Evolutionary conservation across 768 basidiomycete species (phyloP).

Genomic region (Termitomyces sp.): DNA sequence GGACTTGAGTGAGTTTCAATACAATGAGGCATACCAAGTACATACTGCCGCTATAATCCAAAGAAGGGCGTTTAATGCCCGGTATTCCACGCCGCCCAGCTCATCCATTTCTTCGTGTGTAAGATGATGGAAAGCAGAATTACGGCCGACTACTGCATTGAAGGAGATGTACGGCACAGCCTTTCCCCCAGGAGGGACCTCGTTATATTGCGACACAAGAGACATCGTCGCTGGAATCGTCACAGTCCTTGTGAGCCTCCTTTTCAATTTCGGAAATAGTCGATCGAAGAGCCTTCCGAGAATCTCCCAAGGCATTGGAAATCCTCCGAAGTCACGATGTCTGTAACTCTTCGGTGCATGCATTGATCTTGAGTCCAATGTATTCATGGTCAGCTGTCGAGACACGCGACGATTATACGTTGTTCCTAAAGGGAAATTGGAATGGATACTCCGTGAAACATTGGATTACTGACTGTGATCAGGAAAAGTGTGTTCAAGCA

Average conservation of each 20-base stretch:
- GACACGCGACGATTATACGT: constrained; percentile 12
- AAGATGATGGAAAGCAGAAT: constrained; percentile 64
- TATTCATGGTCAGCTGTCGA: constrained; percentile 16
- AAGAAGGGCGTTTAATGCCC: constrained; percentile 72
- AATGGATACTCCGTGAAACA: background rate
- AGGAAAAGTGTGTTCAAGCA: background rate
- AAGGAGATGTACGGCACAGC: constrained; percentile 81
- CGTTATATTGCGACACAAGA: constrained; percentile 37
- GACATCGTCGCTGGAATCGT: constrained; percentile 74
- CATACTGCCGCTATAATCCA: constrained; percentile 77
- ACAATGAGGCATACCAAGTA: constrained; percentile 9
- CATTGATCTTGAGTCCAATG: constrained; percentile 13
- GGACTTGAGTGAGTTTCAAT: background rate
- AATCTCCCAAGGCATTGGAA: constrained; percentile 63
- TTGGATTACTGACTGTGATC: constrained; percentile 12
- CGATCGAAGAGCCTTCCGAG: constrained; percentile 40
- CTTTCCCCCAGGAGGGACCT: constrained; percentile 34
- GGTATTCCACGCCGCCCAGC: constrained; percentile 90
- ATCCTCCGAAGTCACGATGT: constrained; percentile 60
- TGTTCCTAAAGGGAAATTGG: constrained; percentile 9
- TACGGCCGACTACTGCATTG: constrained; percentile 77
- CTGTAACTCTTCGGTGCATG: constrained; percentile 22
- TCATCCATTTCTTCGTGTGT: constrained; percentile 85
- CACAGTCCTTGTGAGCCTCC: constrained; percentile 57
- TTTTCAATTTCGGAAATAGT: constrained; percentile 60